Base-by-base conservation (phyloP, 2,329 filamentous ascomycete genomes). In the Rachicladosporium sp. region DNA sequence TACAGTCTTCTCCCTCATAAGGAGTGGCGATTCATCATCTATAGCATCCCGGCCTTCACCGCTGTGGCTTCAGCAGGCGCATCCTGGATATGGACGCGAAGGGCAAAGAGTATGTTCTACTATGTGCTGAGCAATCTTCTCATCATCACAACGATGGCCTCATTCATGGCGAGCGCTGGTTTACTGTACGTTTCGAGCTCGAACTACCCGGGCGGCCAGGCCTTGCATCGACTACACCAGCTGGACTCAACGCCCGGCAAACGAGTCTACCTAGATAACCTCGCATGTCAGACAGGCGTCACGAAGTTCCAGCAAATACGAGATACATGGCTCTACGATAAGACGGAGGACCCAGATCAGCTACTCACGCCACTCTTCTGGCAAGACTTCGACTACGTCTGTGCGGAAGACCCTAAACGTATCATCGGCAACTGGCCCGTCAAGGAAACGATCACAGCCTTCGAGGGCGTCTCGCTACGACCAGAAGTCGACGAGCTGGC, bases 1-100 rank as follows among this genome's bases (percentile, higher is more conserved):
- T 96, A 94, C 67, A 94, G 86, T 46, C 52, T 86, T 37, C 82
- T 94, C 45, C 88, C 89, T 1, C 91, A 98, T 66, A 98, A 98
- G 59, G 91, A 98, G 64, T 82, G 87, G 58, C 82, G 91, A 11
- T 98, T 98, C 67, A 80, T 98, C 50, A 78, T 96, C 52, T 96
- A 96, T 63, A 71, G 77, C 38, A 70, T 93, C 19, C 91, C 91
- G 0, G 71, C 80, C 0, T 66, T 96, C 23, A 94, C 88, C 0
- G 81, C 80, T 8, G 74, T 80, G 2, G 80, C 86, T 0, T 79
- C 85, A 3, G 69, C 85, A 4, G 80, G 78, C 12, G 84, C 86
- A 10, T 73, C 76, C 41, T 80, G 77, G 60, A 64, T 93, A 47
- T 60, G 56, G 57, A 58, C 50, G 1, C 78, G 80, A 32, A 67